These are phyloP conservation scores for Senna tora DNA, from an alignment of 306 rosid species.

Conservation along the genomic window DNA sequence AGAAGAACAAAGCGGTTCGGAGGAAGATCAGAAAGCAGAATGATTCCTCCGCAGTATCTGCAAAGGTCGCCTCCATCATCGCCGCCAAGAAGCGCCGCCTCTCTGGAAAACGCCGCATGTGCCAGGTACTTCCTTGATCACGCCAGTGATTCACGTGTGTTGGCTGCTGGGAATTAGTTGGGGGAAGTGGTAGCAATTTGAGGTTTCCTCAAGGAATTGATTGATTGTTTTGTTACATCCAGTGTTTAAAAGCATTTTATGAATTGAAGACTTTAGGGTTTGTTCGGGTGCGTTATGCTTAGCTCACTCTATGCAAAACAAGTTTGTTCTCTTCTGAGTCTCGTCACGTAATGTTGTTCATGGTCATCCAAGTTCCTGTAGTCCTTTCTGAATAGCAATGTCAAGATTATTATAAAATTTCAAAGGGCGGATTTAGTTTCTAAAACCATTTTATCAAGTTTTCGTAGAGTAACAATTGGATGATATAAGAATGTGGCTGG, in stretches of 20 bases:
- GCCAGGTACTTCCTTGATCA: slow-evolving; percentile 56
- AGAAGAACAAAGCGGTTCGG: slow-evolving; percentile 59
- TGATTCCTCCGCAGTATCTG: slow-evolving; percentile 60
- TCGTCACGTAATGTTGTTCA: background rate
- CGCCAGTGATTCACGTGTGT: background rate
- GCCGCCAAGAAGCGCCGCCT: slow-evolving; percentile 96
- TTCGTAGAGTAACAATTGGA: background rate
- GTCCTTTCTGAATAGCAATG: background rate
- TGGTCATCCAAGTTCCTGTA: background rate
- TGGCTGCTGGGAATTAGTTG: background rate
- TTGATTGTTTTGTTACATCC: too few species aligned
- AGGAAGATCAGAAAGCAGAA: slow-evolving; percentile 56
- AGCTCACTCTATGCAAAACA: background rate
- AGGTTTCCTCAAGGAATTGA: background rate
- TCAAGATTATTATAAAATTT: background rate
- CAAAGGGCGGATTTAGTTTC: background rate
- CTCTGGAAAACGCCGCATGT: slow-evolving; percentile 83
- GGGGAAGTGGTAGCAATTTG: background rate
- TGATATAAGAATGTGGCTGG: background rate
- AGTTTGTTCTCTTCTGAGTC: too few species aligned
- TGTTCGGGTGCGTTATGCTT: background rate
- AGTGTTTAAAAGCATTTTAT: background rate
- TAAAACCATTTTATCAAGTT: background rate
- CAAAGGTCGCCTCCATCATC: slow-evolving; percentile 74
- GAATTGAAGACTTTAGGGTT: background rate